A percentile compares a stretch with the other conserved stretches of the same genome.
Conservation (phyloP, 208 protist species). For the Endotrypanum monterogeii region DNA sequence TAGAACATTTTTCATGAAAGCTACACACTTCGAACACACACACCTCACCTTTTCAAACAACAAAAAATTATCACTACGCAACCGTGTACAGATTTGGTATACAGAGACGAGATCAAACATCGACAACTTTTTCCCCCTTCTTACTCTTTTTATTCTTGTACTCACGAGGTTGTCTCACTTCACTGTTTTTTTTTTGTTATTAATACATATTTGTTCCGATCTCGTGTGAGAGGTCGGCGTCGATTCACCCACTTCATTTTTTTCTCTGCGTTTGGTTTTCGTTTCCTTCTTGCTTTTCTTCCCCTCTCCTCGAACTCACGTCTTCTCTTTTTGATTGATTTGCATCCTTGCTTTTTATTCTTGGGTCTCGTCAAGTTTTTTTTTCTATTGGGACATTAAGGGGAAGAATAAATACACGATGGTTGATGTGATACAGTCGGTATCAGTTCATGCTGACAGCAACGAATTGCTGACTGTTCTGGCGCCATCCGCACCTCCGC, state of each 20-base stretch:
- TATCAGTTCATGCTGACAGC: not conserved
- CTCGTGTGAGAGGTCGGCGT: not conserved
- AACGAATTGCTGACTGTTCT: not conserved
- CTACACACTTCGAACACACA: no score
- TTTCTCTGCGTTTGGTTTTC: not conserved
- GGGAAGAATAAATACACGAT: not conserved
- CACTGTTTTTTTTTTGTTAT: not conserved
- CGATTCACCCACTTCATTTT: not conserved
- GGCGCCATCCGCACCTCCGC: not conserved
- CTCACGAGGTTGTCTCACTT: not conserved
- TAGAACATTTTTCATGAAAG: not conserved
- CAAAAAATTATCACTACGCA: no score
- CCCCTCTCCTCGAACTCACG: not conserved
- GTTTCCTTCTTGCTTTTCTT: no score
- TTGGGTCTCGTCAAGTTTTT: not conserved
- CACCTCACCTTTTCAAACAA: no score
- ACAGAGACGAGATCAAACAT: no score
- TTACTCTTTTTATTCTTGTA: not conserved
- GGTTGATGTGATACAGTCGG: not conserved
- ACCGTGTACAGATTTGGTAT: no score
- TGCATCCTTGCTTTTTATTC: not conserved
- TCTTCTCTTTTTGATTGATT: no score
- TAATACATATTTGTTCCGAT: not conserved
- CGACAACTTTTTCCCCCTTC: not conserved
- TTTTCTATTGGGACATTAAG: not conserved